Base-by-base conservation (phyloP, 169 alveolate genomes). In the Plasmodium falciparum region DNA sequence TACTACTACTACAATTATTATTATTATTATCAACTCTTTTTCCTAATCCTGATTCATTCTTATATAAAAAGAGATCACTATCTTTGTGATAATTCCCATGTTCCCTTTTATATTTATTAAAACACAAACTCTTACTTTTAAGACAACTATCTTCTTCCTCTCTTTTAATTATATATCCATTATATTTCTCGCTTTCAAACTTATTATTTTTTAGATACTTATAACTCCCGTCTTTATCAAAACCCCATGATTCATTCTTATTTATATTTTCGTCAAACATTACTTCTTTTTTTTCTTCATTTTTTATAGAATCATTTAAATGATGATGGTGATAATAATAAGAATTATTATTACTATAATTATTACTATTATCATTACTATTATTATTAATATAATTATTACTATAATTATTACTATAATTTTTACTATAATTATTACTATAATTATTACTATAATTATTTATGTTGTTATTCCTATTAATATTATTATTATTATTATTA, bases 121-220 rank as follows among this genome's bases (percentile, higher is more conserved):
- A 65, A n/a, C 7, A 24, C 1, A 29, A 29, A 58, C 63, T 58
- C 47, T 73, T 52, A 33, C 89, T 65, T 66, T 78, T 78, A 11
- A 65, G 56, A 47, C 26, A 66, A n/a, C n/a, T 39, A 70, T 67
- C 20, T 0, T 2, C 54, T 47, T 66, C 88, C 45, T 33, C 45
- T 33, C 22, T 56, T 33, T 61, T 45, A 1, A 22, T 49, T 11
- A 61, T 24, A 50, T 26, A 47, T 43, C 29, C 20, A 43, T 50
- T 58, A 49, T 26, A 17, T 29, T 33, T 39, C 17, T 43, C 89
- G 66, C 71, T 52, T 78, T 22, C 12, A 52, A 12, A 29, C 54
- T 56, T 73, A 7, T 26, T 24, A 5, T 8, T 47, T 58, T 74
- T 20, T 45, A 49, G 9, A 15, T n/a, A 54, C 15, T 24, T 54